Evolutionary conservation across 1,139 yeast species (phyloP).

Genomic region (Suhomyces bribrorum): DNA sequence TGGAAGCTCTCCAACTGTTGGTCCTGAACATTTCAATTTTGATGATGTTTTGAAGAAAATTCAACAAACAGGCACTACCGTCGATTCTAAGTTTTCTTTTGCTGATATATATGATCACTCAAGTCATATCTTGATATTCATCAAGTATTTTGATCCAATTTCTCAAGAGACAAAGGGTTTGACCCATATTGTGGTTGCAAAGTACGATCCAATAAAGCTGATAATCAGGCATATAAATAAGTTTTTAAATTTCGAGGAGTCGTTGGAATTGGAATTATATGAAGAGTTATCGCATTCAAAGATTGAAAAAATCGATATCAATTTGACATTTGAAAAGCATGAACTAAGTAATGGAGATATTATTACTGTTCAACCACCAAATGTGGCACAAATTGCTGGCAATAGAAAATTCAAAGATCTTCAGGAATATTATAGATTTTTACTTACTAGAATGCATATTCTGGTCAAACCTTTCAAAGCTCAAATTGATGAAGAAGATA

Average conservation of each 20-base stretch:
- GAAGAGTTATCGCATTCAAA: slow-evolving; percentile 75
- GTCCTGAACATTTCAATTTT: slow-evolving; percentile 30
- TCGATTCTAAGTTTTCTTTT: slow-evolving; percentile 15
- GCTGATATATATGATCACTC: slow-evolving; percentile 30
- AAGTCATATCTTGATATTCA: slow-evolving; percentile 52
- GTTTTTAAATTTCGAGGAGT: slow-evolving; percentile 46
- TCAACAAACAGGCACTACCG: slow-evolving; percentile 10
- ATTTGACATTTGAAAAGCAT: slow-evolving; percentile 54
- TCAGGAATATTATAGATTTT: slow-evolving; percentile 59
- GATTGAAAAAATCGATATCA: slow-evolving; percentile 51
- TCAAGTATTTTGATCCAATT: slow-evolving; percentile 68
- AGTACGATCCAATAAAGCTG: slow-evolving; percentile 46
- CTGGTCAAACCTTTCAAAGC: slow-evolving; percentile 50
- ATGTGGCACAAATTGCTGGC: slow-evolving; percentile 23
- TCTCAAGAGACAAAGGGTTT: slow-evolving; percentile 60
- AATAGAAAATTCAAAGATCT: slow-evolving; percentile 33
- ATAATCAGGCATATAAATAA: slow-evolving; percentile 46
- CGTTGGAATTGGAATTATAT: slow-evolving; percentile 45
- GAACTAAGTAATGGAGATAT: slow-evolving; percentile 84
- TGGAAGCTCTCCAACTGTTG: slow-evolving; percentile 4
- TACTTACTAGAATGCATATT: slow-evolving; percentile 68
- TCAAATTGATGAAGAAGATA: slow-evolving; percentile 51
- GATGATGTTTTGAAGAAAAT: slow-evolving; percentile 23
- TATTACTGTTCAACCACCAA: slow-evolving; percentile 53
- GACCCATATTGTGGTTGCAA: slow-evolving; percentile 60